Percentiles rank a stretch among this genome's conserved stretches.
These are phyloP conservation scores for Hanseniaspora meyeri DNA, from an alignment of 805 yeast species.

Conservation along the genomic window DNA sequence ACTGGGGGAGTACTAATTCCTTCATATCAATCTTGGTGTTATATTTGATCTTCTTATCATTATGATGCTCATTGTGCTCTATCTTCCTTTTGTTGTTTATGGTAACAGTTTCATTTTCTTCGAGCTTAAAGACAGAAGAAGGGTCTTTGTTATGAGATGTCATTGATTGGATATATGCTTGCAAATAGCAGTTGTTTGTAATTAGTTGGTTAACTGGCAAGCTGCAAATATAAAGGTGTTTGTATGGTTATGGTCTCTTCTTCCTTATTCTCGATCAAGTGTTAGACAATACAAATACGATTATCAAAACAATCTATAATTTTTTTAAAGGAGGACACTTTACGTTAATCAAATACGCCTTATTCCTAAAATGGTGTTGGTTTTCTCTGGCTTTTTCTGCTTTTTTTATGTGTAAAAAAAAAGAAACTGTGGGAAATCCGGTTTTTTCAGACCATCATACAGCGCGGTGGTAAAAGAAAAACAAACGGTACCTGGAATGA, in stretches of 20 bases:
- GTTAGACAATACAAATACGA: too few relatives aligned
- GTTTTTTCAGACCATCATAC: too few relatives aligned
- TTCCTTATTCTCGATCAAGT: too few relatives aligned
- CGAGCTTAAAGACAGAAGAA: background rate
- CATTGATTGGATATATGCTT: background rate
- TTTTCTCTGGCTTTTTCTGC: too few relatives aligned
- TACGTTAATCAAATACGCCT: too few relatives aligned
- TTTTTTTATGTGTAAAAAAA: too few relatives aligned
- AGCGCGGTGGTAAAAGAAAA: too few relatives aligned
- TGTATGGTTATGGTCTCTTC: background rate
- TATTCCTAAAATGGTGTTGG: background rate
- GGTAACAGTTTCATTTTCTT: background rate
- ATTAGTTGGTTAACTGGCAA: background rate
- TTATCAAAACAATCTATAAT: background rate
- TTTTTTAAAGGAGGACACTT: too few relatives aligned
- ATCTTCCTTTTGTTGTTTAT: background rate
- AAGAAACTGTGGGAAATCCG: background rate
- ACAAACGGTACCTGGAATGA: too few relatives aligned
- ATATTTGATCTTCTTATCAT: background rate
- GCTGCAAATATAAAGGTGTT: background rate
- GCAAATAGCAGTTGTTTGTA: background rate
- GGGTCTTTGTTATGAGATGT: background rate
- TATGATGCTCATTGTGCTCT: background rate
- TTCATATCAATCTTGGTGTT: background rate
- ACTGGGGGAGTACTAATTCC: slow-evolving; percentile 24